These are phyloP conservation scores for Phytophthora rubi DNA, from an alignment of 352 stramenopile species.

Conservation along the genomic window DNA sequence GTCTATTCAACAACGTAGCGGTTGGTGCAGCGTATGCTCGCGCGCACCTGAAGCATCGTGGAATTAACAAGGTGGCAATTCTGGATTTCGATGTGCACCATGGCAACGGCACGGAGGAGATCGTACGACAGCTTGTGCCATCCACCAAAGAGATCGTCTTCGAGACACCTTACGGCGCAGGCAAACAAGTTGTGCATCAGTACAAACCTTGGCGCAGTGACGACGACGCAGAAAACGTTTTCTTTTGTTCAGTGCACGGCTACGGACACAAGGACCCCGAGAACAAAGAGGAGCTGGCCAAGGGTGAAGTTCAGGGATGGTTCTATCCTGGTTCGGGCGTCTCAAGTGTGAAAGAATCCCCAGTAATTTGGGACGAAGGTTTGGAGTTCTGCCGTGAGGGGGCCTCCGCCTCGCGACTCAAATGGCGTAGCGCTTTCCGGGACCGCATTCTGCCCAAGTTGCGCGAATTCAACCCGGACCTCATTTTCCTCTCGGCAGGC, in stretches of 20 bases:
- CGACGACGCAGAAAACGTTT: constrained; percentile 94
- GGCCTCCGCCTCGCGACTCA: constrained; percentile 62
- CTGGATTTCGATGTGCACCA: constrained; percentile 99
- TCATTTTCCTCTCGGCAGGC: constrained; percentile 85
- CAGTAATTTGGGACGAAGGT: constrained; percentile 75
- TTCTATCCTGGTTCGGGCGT: constrained; percentile 84
- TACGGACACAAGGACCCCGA: constrained; percentile 80
- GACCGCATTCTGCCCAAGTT: constrained; percentile 68
- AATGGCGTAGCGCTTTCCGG: constrained; percentile 80
- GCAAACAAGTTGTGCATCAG: constrained; percentile 79
- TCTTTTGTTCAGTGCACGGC: constrained; percentile 94
- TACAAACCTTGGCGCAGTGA: constrained; percentile 98
- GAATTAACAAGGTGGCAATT: constrained; percentile 95
- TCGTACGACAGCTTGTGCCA: constrained; percentile 93
- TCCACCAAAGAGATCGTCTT: constrained; percentile 78
- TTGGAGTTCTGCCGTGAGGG: constrained; percentile 60
- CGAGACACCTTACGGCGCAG: constrained; percentile 91
- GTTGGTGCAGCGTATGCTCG: constrained; percentile 97
- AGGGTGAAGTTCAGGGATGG: constrained; percentile 55
- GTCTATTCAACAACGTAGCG: constrained; percentile 98
- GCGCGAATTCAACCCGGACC: constrained; percentile 65
- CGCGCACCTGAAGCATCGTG: constrained; percentile 90
- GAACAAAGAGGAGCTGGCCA: constrained; percentile 43
- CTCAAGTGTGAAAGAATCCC: constrained; percentile 43
- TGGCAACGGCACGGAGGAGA: constrained; percentile 98